Conservation (phyloP, 2,329 filamentous ascomycete species). For the Diaporthe eres region DNA sequence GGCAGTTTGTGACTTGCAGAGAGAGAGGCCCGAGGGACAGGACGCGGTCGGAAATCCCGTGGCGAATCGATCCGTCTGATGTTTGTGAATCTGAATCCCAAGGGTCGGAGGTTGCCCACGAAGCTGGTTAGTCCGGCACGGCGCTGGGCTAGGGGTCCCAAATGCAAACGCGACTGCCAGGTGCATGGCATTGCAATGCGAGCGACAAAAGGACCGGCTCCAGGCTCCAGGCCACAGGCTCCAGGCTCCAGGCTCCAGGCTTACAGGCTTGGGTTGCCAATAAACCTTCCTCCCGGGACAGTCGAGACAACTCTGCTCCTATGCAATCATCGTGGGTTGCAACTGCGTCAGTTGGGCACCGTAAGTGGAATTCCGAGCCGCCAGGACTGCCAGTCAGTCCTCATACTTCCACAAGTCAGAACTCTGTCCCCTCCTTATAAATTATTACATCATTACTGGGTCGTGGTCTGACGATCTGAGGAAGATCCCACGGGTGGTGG, state of each 20-base stretch:
- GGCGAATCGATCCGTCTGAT: conserved; percentile 32
- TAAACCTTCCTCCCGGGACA: not conserved
- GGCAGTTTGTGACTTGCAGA: conserved; percentile 12
- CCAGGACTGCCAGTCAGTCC: not conserved
- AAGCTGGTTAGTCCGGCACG: conserved; percentile 27
- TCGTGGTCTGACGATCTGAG: conserved; percentile 21
- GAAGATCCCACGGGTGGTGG: conserved; percentile 15
- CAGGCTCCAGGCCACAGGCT: not conserved
- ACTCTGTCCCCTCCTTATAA: conserved; percentile 15
- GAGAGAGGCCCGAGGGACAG: conserved; percentile 7
- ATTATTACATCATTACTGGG: conserved; percentile 26
- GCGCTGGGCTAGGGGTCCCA: conserved; percentile 18
- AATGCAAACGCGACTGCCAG: not conserved
- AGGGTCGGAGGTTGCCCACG: conserved; percentile 29
- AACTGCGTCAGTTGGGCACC: not conserved
- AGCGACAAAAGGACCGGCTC: not conserved
- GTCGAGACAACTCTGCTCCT: not conserved
- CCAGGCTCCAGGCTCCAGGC: not conserved
- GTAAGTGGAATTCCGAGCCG: not conserved
- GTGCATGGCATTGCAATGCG: conserved; percentile 14
- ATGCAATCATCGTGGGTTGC: not conserved
- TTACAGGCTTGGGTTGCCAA: not conserved
- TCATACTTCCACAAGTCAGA: conserved; percentile 13
- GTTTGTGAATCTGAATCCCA: conserved; percentile 34
- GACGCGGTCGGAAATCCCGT: not conserved